Percentiles rank a stretch among this genome's conserved stretches.
Evolutionary conservation across 1,284 basidiomycete genomes (phyloP).

Genomic region (Fomitopsis betulina): DNA sequence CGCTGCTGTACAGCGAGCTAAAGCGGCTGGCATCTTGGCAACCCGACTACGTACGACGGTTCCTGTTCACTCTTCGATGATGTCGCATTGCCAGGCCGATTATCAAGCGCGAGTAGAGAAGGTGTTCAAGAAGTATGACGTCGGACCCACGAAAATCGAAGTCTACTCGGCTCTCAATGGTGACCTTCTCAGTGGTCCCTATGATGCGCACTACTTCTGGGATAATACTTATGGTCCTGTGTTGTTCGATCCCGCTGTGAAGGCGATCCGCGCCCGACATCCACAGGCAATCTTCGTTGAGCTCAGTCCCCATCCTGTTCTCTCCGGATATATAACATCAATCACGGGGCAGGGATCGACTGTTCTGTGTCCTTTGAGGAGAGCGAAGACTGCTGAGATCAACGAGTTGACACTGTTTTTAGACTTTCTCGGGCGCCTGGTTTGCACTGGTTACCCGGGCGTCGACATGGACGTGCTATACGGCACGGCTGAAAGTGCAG

Average conservation of each 20-base stretch:
- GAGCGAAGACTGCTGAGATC: not conserved
- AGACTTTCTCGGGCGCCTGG: constrained; percentile 10
- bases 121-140: constrained; percentile 22
- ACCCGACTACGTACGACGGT: constrained; percentile 27
- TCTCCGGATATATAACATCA: constrained; percentile 28
- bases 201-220: constrained; percentile 33
- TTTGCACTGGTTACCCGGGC: constrained; percentile 10
- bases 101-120: constrained; percentile 20
- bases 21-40: constrained; percentile 27
- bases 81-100: constrained; percentile 27
- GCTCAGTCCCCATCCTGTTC: constrained; percentile 32
- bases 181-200: constrained; percentile 12
- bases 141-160: constrained; percentile 9
- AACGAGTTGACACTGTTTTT: not conserved
- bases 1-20: constrained; percentile 22
- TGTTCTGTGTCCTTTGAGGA: not conserved
- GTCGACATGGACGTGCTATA: constrained; percentile 15
- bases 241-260: constrained; percentile 23
- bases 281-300: constrained; percentile 27
- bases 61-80: constrained; percentile 30
- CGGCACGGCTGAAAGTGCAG: not conserved
- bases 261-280: constrained; percentile 9
- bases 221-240: constrained; percentile 28
- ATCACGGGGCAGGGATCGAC: constrained; percentile 8
- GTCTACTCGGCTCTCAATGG: constrained; percentile 26